Conservation (phyloP, 495 filamentous ascomycete genomes). For the Astrothelium macrocarpum region DNA sequence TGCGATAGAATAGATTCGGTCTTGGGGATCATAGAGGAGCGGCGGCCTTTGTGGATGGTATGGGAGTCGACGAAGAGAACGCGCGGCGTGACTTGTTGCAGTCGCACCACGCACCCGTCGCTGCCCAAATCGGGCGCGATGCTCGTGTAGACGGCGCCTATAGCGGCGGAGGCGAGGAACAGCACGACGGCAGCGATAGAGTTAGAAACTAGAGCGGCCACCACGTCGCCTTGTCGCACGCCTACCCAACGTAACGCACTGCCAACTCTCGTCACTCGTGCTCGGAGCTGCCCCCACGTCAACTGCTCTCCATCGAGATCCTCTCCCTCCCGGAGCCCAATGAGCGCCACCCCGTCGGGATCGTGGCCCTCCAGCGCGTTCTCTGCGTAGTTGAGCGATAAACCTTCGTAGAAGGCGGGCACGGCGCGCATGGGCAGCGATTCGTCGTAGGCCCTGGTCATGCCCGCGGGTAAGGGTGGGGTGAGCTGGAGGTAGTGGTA, state of each 20-base stretch:
- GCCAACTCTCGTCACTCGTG: slow-evolving; percentile 45
- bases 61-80: slow-evolving; percentile 70
- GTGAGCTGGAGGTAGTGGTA: slow-evolving; percentile 43
- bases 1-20: slow-evolving; percentile 56
- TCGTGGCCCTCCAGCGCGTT: slow-evolving; percentile 48
- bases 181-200: slow-evolving; percentile 61
- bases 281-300: slow-evolving; percentile 55
- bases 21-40: slow-evolving; percentile 55
- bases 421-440: slow-evolving; percentile 55
- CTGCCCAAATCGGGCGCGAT: slow-evolving; percentile 53
- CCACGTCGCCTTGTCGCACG: slow-evolving; percentile 57
- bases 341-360: slow-evolving; percentile 50
- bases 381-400: slow-evolving; percentile 57
- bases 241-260: slow-evolving; percentile 54
- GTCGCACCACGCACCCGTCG: slow-evolving; percentile 60
- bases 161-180: slow-evolving; percentile 51
- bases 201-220: slow-evolving; percentile 63
- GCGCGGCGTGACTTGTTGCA: slow-evolving; percentile 60
- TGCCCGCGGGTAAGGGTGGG: slow-evolving; percentile 42
- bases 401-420: slow-evolving; percentile 57
- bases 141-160: slow-evolving; percentile 64
- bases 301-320: slow-evolving; percentile 44
- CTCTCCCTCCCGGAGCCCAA: slow-evolving; percentile 60
- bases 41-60: slow-evolving; percentile 72
- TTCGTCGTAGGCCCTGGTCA: slow-evolving; percentile 51